phyloP scores from a whole-genome alignment of 805 yeast species.

The Candida stauntonica region DNA sequence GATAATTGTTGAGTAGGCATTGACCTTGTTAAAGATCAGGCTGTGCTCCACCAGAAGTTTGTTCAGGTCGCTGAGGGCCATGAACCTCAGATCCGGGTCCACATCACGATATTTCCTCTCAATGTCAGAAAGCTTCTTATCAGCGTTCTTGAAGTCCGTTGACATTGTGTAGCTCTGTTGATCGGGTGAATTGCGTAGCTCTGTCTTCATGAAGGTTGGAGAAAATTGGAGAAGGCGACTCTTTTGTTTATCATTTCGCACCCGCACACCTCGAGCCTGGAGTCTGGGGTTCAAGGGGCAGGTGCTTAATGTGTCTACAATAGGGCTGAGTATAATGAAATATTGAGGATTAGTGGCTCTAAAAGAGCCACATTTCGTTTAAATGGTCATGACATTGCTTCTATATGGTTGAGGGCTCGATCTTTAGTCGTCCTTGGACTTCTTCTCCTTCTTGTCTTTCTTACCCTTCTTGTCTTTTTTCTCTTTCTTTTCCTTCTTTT shows the following conservation, averaged over 20 bases:
- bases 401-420: too few relatives aligned
- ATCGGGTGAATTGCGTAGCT: too few relatives aligned
- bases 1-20: constrained; percentile 31
- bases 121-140: constrained; percentile 23
- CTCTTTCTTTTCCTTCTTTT: constrained; percentile 13
- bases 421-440: too few relatives aligned
- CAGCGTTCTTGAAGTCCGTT: constrained; percentile 29
- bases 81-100: constrained; percentile 79
- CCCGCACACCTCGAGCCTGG: not conserved
- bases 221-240: too few relatives aligned
- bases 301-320: too few relatives aligned
- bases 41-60: constrained; percentile 34
- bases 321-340: too few relatives aligned
- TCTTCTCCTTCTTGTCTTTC: too few relatives aligned
- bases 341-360: too few relatives aligned
- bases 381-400: too few relatives aligned
- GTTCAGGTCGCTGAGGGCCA: constrained; percentile 76
- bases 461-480: constrained; percentile 16
- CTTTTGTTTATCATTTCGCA: not conserved
- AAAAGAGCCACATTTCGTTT: too few relatives aligned
- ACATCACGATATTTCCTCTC: constrained; percentile 51
- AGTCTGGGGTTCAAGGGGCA: constrained; percentile 1
- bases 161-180: too few relatives aligned
- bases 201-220: too few relatives aligned
- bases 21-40: constrained; percentile 27